Percentiles rank a stretch among this genome's conserved stretches.
These are phyloP conservation scores for Dictyostelium discoideum DNA, from an alignment of 78 protist species.

Conservation along the genomic window DNA sequence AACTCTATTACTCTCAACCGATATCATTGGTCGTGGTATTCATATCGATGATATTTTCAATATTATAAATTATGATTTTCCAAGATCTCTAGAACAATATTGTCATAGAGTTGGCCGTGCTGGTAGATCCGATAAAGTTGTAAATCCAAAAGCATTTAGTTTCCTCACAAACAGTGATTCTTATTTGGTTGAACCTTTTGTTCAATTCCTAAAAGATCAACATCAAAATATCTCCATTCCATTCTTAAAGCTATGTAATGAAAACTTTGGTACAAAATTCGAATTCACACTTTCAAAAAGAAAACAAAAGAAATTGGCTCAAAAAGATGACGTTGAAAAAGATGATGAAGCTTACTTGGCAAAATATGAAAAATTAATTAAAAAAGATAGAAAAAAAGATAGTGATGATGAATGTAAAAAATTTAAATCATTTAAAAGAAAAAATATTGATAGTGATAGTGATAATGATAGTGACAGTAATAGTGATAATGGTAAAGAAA, in stretches of 20 bases:
- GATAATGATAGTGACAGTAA: not conserved
- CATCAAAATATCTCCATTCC: not conserved
- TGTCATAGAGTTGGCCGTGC: slow-evolving; percentile 93
- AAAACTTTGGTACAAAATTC: slow-evolving; percentile 5
- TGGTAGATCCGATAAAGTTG: slow-evolving; percentile 88
- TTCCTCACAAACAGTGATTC: not conserved
- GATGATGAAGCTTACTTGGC: not conserved
- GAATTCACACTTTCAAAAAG: slow-evolving; percentile 1
- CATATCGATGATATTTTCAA: slow-evolving; percentile 68
- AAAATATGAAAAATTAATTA: slow-evolving; percentile 7
- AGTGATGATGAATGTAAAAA: slow-evolving; percentile 1
- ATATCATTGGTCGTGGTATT: slow-evolving; percentile 54
- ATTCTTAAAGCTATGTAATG: slow-evolving; percentile 29
- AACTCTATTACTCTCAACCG: slow-evolving; percentile 17
- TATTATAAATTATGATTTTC: slow-evolving; percentile 47
- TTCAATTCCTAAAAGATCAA: slow-evolving; percentile 6
- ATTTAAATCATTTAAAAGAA: not conserved
- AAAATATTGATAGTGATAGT: not conserved
- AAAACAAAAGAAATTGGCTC: not conserved
- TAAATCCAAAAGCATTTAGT: not conserved
- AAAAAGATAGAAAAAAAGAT: not conserved
- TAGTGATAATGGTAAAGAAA: not conserved
- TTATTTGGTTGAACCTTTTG: not conserved
- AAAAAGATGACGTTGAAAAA: not conserved
- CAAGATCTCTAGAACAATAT: slow-evolving; percentile 67